A percentile compares a stretch with the other conserved stretches of the same genome.
Conservation (phyloP, 2,329 filamentous ascomycete species). For the Aspergillus sp. region DNA sequence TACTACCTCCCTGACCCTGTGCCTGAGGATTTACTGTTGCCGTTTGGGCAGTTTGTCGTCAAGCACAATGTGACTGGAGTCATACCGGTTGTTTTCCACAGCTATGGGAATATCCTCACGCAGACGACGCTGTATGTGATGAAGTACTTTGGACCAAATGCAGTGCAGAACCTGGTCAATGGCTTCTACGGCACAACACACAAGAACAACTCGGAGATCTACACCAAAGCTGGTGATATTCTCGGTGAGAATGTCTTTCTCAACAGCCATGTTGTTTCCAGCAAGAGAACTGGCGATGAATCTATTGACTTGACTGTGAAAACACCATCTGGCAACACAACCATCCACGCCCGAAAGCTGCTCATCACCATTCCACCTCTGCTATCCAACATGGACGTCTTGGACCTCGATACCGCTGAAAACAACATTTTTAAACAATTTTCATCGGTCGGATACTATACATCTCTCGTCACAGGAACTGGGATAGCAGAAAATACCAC, state of each 20-base stretch:
- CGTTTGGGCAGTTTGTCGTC: slow-evolving; percentile 44
- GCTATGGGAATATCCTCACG: slow-evolving; percentile 30
- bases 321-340: background rate
- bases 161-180: slow-evolving; percentile 1
- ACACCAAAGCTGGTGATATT: slow-evolving; percentile 15
- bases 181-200: background rate
- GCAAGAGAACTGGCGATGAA: background rate
- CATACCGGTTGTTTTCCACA: slow-evolving; percentile 40
- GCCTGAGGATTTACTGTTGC: slow-evolving; percentile 43
- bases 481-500: background rate
- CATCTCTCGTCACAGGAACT: background rate
- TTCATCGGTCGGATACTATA: background rate
- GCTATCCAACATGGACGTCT: background rate
- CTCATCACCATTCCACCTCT: background rate
- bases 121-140: slow-evolving; percentile 13
- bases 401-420: background rate
- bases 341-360: background rate
- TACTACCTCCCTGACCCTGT: slow-evolving; percentile 38
- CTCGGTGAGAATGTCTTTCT: slow-evolving; percentile 21
- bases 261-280: slow-evolving; percentile 13
- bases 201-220: background rate
- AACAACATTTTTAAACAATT: background rate
- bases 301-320: background rate
- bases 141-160: slow-evolving; percentile 9
- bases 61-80: slow-evolving; percentile 25